Evolutionary conservation across 768 basidiomycete genomes (phyloP).

Genomic region (Brasilioporus rufonigricans): DNA sequence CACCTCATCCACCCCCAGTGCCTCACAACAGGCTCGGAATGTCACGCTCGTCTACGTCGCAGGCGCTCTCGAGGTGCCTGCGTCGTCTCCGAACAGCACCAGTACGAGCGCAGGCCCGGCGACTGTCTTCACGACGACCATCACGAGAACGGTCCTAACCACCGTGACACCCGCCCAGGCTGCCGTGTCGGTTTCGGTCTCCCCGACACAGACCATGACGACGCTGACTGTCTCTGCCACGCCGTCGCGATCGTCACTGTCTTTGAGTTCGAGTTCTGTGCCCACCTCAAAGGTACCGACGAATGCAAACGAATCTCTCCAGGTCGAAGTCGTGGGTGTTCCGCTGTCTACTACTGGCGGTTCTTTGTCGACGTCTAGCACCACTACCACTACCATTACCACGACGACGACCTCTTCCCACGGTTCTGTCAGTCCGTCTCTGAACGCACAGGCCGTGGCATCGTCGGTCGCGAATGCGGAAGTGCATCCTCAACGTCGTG

Average conservation of each 20-base stretch:
- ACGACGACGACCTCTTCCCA: conserved; percentile 2
- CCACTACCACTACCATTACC: background rate
- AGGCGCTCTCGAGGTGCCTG: conserved; percentile 30
- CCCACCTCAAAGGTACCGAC: background rate
- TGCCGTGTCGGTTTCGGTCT: conserved; percentile 11
- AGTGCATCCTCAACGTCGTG: background rate
- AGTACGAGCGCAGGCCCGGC: background rate
- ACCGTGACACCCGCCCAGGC: conserved; percentile 14
- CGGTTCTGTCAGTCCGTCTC: conserved; percentile 2
- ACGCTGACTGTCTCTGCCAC: background rate
- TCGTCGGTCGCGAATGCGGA: conserved; percentile 16
- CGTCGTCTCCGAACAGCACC: background rate
- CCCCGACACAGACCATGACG: background rate
- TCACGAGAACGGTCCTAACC: conserved; percentile 24
- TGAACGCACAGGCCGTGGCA: conserved; percentile 19
- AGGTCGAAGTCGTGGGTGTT: conserved; percentile 21
- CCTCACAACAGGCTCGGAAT: conserved; percentile 26
- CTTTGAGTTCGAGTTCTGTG: conserved; percentile 1
- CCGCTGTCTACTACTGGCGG: background rate
- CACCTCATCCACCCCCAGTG: conserved; percentile 5
- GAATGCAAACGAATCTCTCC: conserved; percentile 14
- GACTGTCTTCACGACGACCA: conserved; percentile 23
- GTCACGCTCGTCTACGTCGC: conserved; percentile 57
- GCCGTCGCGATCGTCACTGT: conserved; percentile 1
- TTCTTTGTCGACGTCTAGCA: conserved; percentile 1